Base-by-base conservation (phyloP, 2,329 filamentous ascomycete species). In the Cladophialophora bantiana region DNA sequence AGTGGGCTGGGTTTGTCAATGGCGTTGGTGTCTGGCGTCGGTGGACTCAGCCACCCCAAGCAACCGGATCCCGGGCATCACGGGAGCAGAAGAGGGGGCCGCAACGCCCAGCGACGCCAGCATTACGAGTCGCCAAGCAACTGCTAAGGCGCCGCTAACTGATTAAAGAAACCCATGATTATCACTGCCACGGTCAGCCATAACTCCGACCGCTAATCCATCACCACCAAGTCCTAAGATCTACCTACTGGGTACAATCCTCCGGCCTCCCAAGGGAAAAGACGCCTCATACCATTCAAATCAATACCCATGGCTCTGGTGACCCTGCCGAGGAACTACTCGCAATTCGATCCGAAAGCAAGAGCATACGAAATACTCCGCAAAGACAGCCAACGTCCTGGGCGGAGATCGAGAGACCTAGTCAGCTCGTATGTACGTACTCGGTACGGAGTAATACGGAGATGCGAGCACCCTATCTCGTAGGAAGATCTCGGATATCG, bases 31-130 rank as follows among this genome's bases (percentile, higher is more conserved):
- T 18, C 45, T 50, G 45, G 45, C 18, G 45, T 50, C 7, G 59
- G 59, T 40, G 59, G 59, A 45, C 59, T 45, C 59, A 61, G 59
- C 59, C 45, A 61, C 45, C 48, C 12, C 31, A 55, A 34, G 31
- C 34, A 31, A 55, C 13, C 31, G 53, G 53, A 20, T 13, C 26
- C 45, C 15, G 45, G 45, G 20, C 26, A 26, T 26, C 26, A 26
- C 26, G 26, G 26, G 26, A 3, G 26, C 26, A 26, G 26, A 26
- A 26, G 26, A 12, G 20, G 20, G 10, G 18, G 20, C 2, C 26
- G 26, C 26, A n/a, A n/a, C 26, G 26, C 18, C 45, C 45, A n/a
- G n/a, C 26, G 13, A 9, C 45, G 7, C 45, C 45, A 50, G 20
- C 20, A 50, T 50, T 18, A 50, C 45, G 45, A 50, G 45, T 50